These are phyloP conservation scores for Boletus sp. DNA, from an alignment of 768 basidiomycete genomes.

Conservation along the genomic window DNA sequence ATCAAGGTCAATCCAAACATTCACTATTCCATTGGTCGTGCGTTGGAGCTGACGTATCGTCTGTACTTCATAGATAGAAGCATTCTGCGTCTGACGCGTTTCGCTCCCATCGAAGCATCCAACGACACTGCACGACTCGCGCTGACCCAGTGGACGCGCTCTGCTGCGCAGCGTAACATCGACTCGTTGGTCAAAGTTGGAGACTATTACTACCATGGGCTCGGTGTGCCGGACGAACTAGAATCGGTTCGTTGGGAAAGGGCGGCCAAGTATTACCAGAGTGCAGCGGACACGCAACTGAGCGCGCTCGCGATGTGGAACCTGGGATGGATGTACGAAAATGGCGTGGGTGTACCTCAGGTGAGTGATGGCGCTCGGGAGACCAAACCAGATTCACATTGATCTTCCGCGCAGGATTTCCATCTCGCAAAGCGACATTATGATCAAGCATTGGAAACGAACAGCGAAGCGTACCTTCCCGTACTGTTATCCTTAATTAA, in stretches of 20 bases:
- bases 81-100: conserved; percentile 61
- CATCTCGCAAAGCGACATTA: conserved; percentile 96
- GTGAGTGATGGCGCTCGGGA: conserved; percentile 35
- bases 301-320: conserved; percentile 99
- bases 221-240: conserved; percentile 71
- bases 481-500: conserved; percentile 79
- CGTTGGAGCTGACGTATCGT: conserved; percentile 19
- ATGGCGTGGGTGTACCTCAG: conserved; percentile 87
- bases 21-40: conserved; percentile 30
- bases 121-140: conserved; percentile 82
- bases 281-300: conserved; percentile 87
- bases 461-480: conserved; percentile 85
- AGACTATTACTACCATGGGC: conserved; percentile 92
- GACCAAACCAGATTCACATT: neutral
- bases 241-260: conserved; percentile 72
- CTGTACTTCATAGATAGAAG: conserved; percentile 53
- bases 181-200: conserved; percentile 98
- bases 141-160: conserved; percentile 91
- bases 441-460: conserved; percentile 84
- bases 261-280: conserved; percentile 91
- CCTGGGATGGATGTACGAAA: conserved; percentile 99
- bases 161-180: conserved; percentile 90
- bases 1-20: conserved; percentile 72
- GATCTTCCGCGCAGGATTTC: conserved; percentile 62
- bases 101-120: conserved; percentile 67